These are phyloP conservation scores for Euphrasia confusa DNA, from an alignment of 257 asterid species.

Conservation along the genomic window DNA sequence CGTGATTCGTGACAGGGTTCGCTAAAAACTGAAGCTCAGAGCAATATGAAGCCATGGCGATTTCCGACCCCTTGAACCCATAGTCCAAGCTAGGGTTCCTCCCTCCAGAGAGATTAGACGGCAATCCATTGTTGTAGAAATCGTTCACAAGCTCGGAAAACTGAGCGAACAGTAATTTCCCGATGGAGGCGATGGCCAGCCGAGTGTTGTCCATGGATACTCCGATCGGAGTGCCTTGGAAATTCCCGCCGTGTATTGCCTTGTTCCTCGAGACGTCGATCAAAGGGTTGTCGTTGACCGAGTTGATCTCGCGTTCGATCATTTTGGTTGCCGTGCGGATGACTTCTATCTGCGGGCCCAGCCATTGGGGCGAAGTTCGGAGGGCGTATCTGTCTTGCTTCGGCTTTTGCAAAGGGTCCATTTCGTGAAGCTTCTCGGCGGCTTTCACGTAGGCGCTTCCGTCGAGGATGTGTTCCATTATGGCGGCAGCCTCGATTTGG, in stretches of 20 bases:
- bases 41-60: conserved; percentile 53
- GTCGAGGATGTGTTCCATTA: conserved; percentile 54
- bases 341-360: conserved; percentile 52
- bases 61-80: conserved; percentile 50
- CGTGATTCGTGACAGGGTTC: conserved; percentile 53
- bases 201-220: conserved; percentile 52
- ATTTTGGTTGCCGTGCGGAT: conserved; percentile 44
- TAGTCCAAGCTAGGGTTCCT: conserved; percentile 54
- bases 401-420: conserved; percentile 48
- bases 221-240: conserved; percentile 55
- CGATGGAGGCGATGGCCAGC: conserved; percentile 38
- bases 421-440: conserved; percentile 44
- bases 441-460: conserved; percentile 46
- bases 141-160: conserved; percentile 53
- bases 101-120: conserved; percentile 56
- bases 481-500: conserved; percentile 57
- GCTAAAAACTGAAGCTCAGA: conserved; percentile 58
- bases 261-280: conserved; percentile 53
- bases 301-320: conserved; percentile 56
- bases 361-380: conserved; percentile 55
- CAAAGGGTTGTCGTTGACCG: conserved; percentile 53
- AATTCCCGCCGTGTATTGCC: conserved; percentile 58
- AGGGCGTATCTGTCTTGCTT: conserved; percentile 54
- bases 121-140: conserved; percentile 52
- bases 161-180: conserved; percentile 52